Conservation (phyloP, 2,329 filamentous ascomycete species). For the Claviceps africana region DNA sequence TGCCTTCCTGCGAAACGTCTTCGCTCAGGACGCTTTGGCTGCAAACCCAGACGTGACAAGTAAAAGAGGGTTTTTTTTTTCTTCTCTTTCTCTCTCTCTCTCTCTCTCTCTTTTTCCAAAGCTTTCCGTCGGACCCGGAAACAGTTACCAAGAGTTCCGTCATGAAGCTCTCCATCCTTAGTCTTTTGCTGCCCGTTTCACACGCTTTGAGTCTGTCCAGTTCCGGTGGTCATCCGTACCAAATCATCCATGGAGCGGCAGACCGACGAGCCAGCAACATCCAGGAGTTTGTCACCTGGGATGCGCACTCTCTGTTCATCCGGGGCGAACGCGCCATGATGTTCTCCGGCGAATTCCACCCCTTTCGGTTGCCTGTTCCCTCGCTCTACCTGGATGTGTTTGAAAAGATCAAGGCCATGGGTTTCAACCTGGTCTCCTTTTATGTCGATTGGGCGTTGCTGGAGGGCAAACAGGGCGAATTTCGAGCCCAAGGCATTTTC, state of each 20-base stretch:
- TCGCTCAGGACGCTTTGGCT: background rate
- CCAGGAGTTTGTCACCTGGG: constrained; percentile 47
- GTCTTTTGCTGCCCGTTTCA: background rate
- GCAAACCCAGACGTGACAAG: background rate
- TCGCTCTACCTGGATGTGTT: constrained; percentile 54
- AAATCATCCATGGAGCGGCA: constrained; percentile 9
- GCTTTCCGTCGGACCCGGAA: background rate
- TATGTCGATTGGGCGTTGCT: constrained; percentile 68
- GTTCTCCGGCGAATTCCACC: constrained; percentile 62
- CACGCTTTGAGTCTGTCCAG: constrained; percentile 5
- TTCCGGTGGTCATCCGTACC: constrained; percentile 9
- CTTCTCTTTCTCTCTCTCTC: background rate
- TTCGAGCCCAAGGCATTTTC: constrained; percentile 58
- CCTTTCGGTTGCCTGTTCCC: constrained; percentile 38
- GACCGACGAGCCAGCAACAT: constrained; percentile 12
- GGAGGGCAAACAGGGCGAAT: constrained; percentile 58
- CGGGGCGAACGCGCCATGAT: constrained; percentile 56
- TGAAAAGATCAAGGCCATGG: constrained; percentile 69
- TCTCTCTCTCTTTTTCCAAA: too few relatives aligned
- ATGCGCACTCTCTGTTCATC: constrained; percentile 57
- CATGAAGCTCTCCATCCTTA: constrained; percentile 13
- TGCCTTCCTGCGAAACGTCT: background rate
- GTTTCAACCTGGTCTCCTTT: constrained; percentile 68
- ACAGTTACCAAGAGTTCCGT: background rate
- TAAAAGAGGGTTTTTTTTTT: background rate